Conservation (phyloP, 345 rosid species). For the Camelina sativa region DNA sequence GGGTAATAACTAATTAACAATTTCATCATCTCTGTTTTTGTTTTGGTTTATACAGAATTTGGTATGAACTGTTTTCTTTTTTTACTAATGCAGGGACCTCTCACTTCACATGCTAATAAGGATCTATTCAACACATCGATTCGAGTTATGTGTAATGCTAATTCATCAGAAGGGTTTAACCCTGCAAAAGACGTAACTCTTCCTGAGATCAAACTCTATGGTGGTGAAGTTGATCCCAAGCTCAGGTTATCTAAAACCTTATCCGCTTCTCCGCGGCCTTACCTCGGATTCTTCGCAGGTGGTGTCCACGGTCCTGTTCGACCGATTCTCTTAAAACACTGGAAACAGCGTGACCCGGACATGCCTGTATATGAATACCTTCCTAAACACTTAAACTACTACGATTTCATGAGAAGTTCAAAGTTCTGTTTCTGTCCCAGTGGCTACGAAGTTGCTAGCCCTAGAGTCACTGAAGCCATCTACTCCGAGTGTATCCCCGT, state of each 20-base stretch:
- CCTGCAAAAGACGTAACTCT: conserved; percentile 76
- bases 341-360: conserved; percentile 72
- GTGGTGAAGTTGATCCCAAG: conserved; percentile 54
- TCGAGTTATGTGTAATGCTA: conserved; percentile 90
- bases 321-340: conserved; percentile 62
- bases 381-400: conserved; percentile 63
- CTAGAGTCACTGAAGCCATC: conserved; percentile 83
- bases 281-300: conserved; percentile 84
- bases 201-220: conserved; percentile 71
- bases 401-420: conserved; percentile 70
- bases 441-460: conserved; percentile 94
- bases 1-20: conserved; percentile 52
- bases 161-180: conserved; percentile 87
- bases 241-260: conserved; percentile 52
- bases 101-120: conserved; percentile 57
- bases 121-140: conserved; percentile 67
- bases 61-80: background rate
- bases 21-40: background rate
- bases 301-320: conserved; percentile 82
- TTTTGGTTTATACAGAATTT: background rate
- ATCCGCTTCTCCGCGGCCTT: conserved; percentile 48
- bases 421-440: conserved; percentile 93
- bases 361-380: conserved; percentile 71
- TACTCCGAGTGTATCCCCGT: conserved; percentile 88
- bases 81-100: conserved; percentile 65